These are phyloP conservation scores for Macrolepiota albuminosa DNA, from an alignment of 768 basidiomycete species.

Conservation along the genomic window DNA sequence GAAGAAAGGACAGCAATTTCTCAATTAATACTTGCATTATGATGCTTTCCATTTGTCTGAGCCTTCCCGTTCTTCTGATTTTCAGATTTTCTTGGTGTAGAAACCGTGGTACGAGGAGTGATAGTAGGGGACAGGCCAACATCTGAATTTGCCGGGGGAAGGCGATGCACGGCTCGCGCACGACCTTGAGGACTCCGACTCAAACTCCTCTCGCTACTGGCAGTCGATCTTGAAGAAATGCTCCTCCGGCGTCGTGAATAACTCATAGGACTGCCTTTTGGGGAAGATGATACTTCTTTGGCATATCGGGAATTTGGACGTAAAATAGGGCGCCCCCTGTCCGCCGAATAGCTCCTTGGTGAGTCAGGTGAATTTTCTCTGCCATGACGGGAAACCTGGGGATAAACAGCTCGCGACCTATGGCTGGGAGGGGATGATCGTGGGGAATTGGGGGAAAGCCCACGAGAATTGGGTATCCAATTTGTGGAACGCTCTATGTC, in stretches of 20 bases:
- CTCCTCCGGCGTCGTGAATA: conserved; percentile 40
- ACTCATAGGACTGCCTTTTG: conserved; percentile 33
- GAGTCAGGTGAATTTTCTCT: conserved; percentile 20
- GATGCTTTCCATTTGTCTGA: conserved; percentile 32
- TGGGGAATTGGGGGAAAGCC: conserved; percentile 9
- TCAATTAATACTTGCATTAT: conserved; percentile 18
- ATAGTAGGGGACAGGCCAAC: conserved; percentile 31
- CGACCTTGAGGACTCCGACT: conserved; percentile 52
- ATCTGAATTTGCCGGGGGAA: conserved; percentile 37
- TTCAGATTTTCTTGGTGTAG: conserved; percentile 20
- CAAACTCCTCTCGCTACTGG: conserved; percentile 51
- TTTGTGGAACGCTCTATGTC: conserved; percentile 35
- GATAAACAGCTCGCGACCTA: background rate
- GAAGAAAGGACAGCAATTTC: background rate
- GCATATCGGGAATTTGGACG: conserved; percentile 19
- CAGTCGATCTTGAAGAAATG: conserved; percentile 49
- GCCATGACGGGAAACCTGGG: conserved; percentile 15
- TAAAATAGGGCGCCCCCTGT: conserved; percentile 12
- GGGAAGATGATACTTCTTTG: conserved; percentile 26
- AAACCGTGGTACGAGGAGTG: conserved; percentile 3
- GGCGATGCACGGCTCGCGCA: conserved; percentile 55
- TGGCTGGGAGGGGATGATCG: conserved; percentile 1
- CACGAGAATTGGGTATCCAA: conserved; percentile 20
- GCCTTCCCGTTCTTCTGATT: conserved; percentile 30
- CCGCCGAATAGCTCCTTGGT: conserved; percentile 8